Percentiles rank a stretch among this genome's conserved stretches.
phyloP scores from a whole-genome alignment of 192 early-diverging fungal genomes.

The Phycomyces nitens region DNA sequence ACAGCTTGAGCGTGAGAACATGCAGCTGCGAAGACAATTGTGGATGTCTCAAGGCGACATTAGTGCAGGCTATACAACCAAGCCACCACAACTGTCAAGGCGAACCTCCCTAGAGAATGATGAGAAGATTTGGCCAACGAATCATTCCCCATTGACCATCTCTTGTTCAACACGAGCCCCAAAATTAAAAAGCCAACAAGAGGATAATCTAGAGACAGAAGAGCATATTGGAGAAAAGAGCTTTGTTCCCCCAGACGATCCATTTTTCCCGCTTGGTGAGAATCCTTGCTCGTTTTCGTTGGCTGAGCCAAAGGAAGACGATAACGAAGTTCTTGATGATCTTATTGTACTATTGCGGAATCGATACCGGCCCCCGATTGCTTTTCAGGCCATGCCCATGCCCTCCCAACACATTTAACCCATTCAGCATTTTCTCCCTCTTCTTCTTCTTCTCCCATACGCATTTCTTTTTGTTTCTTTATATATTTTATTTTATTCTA shows the following conservation, averaged over 20 bases:
- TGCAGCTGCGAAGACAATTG: conserved; percentile 7
- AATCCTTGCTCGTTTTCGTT: neutral
- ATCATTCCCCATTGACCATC: conserved; percentile 1
- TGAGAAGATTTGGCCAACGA: neutral
- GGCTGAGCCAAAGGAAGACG: neutral
- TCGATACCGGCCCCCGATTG: conserved; percentile 16
- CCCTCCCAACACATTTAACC: no score
- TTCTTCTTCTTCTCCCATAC: no score
- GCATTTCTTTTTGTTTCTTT: no score
- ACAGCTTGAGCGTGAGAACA: conserved; percentile 14
- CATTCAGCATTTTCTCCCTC: no score
- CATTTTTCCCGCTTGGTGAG: neutral
- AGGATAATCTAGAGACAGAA: neutral
- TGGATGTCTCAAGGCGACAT: neutral
- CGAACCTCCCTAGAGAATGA: neutral
- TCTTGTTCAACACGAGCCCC: neutral
- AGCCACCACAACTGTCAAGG: neutral
- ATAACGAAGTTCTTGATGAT: conserved; percentile 20
- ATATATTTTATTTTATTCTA: no score
- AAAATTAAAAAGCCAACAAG: neutral
- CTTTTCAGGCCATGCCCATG: conserved; percentile 6
- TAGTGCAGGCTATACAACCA: neutral
- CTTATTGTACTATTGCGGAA: conserved; percentile 10
- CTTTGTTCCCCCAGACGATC: no score
- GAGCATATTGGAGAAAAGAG: no score